Evolutionary conservation across 2,329 filamentous ascomycete species (phyloP), one percentile per base, ranked within the genome.

Genomic region (Xenoacremonium recifei): DNA sequence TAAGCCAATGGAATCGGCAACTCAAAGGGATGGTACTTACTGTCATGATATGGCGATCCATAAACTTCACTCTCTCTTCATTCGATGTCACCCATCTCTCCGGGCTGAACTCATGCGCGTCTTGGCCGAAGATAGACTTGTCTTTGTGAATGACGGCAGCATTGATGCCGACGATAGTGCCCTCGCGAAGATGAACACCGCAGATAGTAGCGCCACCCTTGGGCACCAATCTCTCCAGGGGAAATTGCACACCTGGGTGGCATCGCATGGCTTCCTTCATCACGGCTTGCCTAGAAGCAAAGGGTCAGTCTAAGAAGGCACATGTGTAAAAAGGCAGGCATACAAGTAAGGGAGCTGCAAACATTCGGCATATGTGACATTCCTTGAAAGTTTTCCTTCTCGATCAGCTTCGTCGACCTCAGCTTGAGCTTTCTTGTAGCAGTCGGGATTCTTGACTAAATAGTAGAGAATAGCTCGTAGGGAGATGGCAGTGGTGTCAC

Each of bases 401-500:
- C 53, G 54, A 2, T 72, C 68, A 0, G 72, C 74, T 1, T 63
- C 61, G 49, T 82, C 76, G 3, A 85, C 60, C 53, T 85, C 81
- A 4, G 62, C 50, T 59, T 76, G 72, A 15, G 82, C 59, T 39
- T 70, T 76, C 5, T 59, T 35, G 53, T 76, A 72, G 27, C 67
- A 66, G 1, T 50, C 40, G 0, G 76, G 77, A 47, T 82, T 70
- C 56, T 75, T 77, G 29, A 84, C 65, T 6, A 84, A 60, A 60
- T 78, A 76, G 61, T 85, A 85, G 54, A 86, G 79, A 3, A 85
- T 68, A 2, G 77, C 71, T 10, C 72, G 74, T 0, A 85, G 64
- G 21, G 70, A 75, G 54, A 85, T 84, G 16, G 79, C 81, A 0
- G 82, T 87, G 2, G 82, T 86, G 59, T 87, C 83, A 2, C 75